A percentile compares a stretch with the other conserved stretches of the same genome.
Evolutionary conservation across 495 filamentous ascomycete genomes (phyloP).

Genomic region (Hypoxylon subgilvum): DNA sequence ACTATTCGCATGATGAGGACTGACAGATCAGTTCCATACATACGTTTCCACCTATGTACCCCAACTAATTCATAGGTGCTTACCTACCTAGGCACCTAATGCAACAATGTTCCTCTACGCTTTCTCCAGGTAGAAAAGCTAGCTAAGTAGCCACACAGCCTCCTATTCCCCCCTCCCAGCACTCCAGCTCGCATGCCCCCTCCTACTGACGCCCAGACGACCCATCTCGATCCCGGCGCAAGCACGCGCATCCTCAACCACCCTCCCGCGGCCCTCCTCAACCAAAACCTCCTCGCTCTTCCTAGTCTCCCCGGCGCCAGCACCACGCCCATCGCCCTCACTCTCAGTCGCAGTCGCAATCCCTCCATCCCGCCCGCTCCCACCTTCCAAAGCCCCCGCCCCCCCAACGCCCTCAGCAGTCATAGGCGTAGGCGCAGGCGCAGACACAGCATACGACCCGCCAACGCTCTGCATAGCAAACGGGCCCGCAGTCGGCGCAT

Average conservation of each 20-base stretch:
- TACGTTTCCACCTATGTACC: no score
- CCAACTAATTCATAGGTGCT: no score
- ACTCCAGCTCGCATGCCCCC: slow-evolving; percentile 28
- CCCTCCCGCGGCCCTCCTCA: slow-evolving; percentile 40
- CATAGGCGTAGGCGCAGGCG: slow-evolving; percentile 4
- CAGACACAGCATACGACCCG: slow-evolving; percentile 62
- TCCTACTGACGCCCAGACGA: slow-evolving; percentile 28
- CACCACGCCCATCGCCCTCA: neutral
- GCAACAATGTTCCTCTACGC: no score
- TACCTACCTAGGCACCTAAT: no score
- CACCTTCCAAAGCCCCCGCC: neutral
- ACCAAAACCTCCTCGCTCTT: slow-evolving; percentile 44
- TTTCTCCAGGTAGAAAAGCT: no score
- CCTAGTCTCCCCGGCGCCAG: slow-evolving; percentile 1
- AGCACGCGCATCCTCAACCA: slow-evolving; percentile 2
- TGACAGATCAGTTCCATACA: no score
- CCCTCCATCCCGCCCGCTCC: neutral
- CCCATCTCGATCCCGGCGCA: slow-evolving; percentile 31
- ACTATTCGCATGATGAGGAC: no score
- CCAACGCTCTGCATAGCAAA: slow-evolving; percentile 88
- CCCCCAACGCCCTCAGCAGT: slow-evolving; percentile 1
- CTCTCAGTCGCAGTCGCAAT: neutral
- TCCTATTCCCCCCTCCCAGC: slow-evolving; percentile 11
- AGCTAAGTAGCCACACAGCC: neutral
- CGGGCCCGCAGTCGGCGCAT: slow-evolving; percentile 79